These are phyloP conservation scores for Verticillium nubilum DNA, from an alignment of 2,329 filamentous ascomycete species.

Conservation along the genomic window DNA sequence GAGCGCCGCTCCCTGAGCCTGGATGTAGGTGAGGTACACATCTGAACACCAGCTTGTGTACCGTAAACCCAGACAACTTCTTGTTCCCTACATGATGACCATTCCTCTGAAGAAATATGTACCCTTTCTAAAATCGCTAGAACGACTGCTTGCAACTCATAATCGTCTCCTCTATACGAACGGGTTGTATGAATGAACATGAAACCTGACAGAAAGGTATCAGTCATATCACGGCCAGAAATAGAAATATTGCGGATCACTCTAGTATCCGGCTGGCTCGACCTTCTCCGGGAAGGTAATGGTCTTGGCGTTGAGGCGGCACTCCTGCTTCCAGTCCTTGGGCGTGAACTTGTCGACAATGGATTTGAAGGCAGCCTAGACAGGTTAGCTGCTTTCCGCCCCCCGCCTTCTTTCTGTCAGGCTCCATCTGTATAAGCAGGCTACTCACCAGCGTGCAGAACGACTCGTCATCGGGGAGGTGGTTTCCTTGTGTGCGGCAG, in stretches of 20 bases:
- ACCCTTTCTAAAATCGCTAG: background rate
- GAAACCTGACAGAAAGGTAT: background rate
- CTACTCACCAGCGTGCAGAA: conserved; percentile 78
- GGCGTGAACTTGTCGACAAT: conserved; percentile 91
- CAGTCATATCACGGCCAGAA: background rate
- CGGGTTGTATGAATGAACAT: background rate
- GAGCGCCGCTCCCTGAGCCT: no score
- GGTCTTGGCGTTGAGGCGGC: conserved; percentile 35
- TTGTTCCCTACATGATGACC: no score
- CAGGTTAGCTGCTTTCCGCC: no score
- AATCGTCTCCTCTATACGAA: background rate
- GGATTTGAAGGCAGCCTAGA: conserved; percentile 74
- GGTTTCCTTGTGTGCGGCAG: conserved; percentile 70
- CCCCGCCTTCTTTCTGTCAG: background rate
- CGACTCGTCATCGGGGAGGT: conserved; percentile 78
- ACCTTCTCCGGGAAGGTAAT: conserved; percentile 41
- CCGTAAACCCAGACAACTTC: no score
- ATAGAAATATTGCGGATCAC: background rate
- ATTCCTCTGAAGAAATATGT: no score
- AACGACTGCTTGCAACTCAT: background rate
- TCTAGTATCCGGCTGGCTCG: conserved; percentile 46
- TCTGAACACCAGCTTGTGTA: no score
- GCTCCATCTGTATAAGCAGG: no score
- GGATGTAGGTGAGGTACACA: no score
- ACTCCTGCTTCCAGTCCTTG: conserved; percentile 62